phyloP scores from a whole-genome alignment of 129 eudicot genomes.

The Chrysanthemum lavandulifolium region DNA sequence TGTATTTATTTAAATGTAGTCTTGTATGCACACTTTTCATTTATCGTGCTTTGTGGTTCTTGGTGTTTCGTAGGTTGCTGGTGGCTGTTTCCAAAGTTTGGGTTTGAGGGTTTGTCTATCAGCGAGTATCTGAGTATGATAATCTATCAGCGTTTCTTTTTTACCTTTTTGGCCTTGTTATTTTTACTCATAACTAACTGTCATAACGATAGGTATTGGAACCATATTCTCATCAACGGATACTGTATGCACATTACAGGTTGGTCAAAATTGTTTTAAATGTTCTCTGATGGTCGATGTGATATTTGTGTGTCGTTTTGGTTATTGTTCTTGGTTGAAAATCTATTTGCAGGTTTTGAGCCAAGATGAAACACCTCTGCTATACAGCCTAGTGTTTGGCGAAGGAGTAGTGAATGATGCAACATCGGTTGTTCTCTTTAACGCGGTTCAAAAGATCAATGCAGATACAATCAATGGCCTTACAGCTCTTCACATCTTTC shows the following conservation, averaged over 20 bases:
- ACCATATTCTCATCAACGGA: slow-evolving; percentile 92
- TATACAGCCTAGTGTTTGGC: slow-evolving; percentile 92
- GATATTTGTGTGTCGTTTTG: neutral
- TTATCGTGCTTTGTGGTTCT: neutral
- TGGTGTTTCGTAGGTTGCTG: slow-evolving; percentile 56
- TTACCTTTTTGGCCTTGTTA: neutral
- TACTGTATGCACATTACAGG: slow-evolving; percentile 97
- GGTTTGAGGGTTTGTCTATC: slow-evolving; percentile 55
- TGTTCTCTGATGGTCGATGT: neutral
- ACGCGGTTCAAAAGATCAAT: slow-evolving; percentile 81
- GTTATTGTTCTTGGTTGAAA: neutral
- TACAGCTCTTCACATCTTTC: slow-evolving; percentile 45
- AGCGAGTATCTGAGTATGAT: slow-evolving; percentile 75
- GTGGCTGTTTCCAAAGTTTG: slow-evolving; percentile 74
- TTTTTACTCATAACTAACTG: neutral
- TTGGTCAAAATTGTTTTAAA: slow-evolving; percentile 18
- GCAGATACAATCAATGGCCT: slow-evolving; percentile 51
- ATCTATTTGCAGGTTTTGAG: slow-evolving; percentile 52
- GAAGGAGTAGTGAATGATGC: slow-evolving; percentile 99
- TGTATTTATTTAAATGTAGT: neutral
- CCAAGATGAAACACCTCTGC: slow-evolving; percentile 91
- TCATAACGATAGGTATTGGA: slow-evolving; percentile 58
- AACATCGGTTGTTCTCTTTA: slow-evolving; percentile 87
- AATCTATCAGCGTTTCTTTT: slow-evolving; percentile 2
- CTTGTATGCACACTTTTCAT: neutral